These are phyloP conservation scores for Vinca major DNA, from an alignment of 305 asterid genomes.

Conservation along the genomic window DNA sequence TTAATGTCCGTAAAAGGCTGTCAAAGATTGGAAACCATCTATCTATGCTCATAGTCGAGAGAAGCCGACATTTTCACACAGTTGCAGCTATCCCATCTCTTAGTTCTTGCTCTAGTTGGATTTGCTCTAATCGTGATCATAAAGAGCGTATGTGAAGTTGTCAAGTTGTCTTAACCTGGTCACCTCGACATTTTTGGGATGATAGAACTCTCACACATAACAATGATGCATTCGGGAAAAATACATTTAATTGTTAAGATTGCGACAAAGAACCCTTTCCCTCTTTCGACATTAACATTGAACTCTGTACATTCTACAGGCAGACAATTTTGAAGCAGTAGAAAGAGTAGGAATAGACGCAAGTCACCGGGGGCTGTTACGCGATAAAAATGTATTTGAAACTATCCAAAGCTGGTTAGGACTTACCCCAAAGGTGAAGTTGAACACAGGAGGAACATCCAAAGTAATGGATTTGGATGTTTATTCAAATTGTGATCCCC, in stretches of 20 bases:
- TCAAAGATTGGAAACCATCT: background rate
- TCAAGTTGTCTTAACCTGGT: background rate
- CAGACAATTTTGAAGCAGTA: slow-evolving; percentile 53
- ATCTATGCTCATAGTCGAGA: background rate
- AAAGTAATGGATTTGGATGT: slow-evolving; percentile 47
- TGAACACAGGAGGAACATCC: slow-evolving; percentile 25
- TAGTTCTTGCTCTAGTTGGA: background rate
- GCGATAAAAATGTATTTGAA: slow-evolving; percentile 36
- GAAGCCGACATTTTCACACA: background rate
- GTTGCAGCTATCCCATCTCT: background rate
- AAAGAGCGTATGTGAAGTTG: background rate
- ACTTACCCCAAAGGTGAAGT: slow-evolving; percentile 28
- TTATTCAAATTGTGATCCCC: slow-evolving; percentile 1
- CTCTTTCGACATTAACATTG: background rate
- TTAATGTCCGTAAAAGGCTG: background rate
- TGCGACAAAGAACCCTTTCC: too few relatives aligned
- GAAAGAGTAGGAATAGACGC: slow-evolving; percentile 55
- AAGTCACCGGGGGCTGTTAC: slow-evolving; percentile 47
- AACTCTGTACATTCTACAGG: slow-evolving; percentile 29
- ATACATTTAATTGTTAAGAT: too few relatives aligned
- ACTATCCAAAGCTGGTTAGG: slow-evolving; percentile 56
- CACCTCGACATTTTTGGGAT: background rate
- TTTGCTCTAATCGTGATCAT: background rate
- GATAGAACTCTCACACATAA: background rate
- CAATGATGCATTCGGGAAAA: background rate